phyloP scores from a whole-genome alignment of 1,284 basidiomycete species.

The Austroboletus novae-zelandiae region DNA sequence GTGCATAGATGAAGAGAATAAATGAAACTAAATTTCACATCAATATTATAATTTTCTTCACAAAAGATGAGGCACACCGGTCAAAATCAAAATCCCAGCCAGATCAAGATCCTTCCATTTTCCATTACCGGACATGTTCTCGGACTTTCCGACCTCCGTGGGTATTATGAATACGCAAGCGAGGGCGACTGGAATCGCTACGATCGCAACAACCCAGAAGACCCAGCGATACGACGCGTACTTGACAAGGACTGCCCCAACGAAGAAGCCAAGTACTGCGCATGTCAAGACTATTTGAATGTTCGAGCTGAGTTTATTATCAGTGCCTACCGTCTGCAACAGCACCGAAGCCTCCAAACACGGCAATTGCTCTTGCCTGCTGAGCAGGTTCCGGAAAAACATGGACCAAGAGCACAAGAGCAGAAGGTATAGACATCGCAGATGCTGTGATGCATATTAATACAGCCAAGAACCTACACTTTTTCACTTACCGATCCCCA shows the following conservation, averaged over 20 bases:
- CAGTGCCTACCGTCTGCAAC: conserved; percentile 41
- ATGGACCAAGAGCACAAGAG: conserved; percentile 44
- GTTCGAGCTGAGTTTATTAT: not conserved
- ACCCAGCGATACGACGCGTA: conserved; percentile 45
- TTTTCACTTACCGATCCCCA: conserved; percentile 36
- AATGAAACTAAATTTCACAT: conserved; percentile 27
- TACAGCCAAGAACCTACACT: not conserved
- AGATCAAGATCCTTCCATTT: conserved; percentile 33
- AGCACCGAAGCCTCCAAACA: conserved; percentile 45
- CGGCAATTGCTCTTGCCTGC: conserved; percentile 45
- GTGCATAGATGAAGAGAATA: conserved; percentile 41
- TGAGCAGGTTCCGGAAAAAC: conserved; percentile 43
- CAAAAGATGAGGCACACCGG: conserved; percentile 19
- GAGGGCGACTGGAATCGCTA: conserved; percentile 37
- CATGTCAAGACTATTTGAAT: not conserved
- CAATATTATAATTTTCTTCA: not conserved
- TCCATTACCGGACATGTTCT: not conserved
- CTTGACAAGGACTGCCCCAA: conserved; percentile 37
- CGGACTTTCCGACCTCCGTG: conserved; percentile 9
- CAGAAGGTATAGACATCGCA: conserved; percentile 47
- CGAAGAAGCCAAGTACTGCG: conserved; percentile 33
- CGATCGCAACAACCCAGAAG: conserved; percentile 43
- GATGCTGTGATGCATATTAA: conserved; percentile 31
- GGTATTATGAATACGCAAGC: conserved; percentile 31
- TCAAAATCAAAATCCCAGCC: conserved; percentile 31